These are phyloP conservation scores for Hymenoscyphus infarciens DNA, from an alignment of 2,329 filamentous ascomycete genomes.

Conservation along the genomic window DNA sequence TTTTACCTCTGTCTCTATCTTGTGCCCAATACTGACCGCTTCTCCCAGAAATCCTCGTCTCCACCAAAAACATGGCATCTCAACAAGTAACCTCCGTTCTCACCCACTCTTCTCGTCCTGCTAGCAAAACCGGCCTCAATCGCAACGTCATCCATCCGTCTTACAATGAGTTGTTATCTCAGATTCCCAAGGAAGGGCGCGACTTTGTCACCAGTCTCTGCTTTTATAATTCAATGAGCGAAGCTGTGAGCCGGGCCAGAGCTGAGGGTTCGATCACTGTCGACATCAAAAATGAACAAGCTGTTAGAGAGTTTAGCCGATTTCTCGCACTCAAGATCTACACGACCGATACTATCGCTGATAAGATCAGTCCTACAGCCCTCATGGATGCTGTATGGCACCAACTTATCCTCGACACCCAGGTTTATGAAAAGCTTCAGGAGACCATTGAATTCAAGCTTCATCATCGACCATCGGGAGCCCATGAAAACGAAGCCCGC, in stretches of 20 bases:
- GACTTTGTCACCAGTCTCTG: neutral
- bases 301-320: neutral
- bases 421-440: neutral
- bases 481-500: neutral
- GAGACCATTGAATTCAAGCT: neutral
- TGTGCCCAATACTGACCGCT: too few species aligned
- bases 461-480: neutral
- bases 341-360: neutral
- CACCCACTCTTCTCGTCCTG: too few species aligned
- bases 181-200: neutral
- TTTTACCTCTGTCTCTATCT: too few species aligned
- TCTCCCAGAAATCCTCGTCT: too few species aligned
- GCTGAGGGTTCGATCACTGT: neutral
- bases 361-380: neutral
- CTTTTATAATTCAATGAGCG: neutral
- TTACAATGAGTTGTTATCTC: neutral
- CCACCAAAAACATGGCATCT: too few species aligned
- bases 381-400: neutral
- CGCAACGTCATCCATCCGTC: too few species aligned
- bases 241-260: neutral
- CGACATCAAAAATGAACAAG: neutral
- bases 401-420: neutral
- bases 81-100: too few species aligned
- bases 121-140: too few species aligned
- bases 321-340: slow-evolving; percentile 3